phyloP scores from a whole-genome alignment of 441 rosid genomes.

The Euphorbia schlechtendalii region DNA sequence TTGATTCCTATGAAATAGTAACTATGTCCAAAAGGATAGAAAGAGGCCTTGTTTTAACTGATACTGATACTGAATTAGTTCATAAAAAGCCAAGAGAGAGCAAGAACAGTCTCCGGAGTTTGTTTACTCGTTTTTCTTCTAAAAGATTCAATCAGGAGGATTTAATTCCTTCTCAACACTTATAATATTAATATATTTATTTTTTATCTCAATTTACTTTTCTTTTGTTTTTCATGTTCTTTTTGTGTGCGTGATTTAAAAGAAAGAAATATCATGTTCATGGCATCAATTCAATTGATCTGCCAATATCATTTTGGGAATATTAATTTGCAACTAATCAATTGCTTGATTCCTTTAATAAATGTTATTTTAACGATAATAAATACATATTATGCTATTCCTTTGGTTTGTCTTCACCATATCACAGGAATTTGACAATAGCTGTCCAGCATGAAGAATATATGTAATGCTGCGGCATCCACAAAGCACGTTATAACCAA shows the following conservation, averaged over 20 bases:
- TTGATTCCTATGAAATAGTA: constrained; percentile 71
- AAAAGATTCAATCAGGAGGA: constrained; percentile 34
- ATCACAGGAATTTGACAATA: not conserved
- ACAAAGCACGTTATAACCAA: not conserved
- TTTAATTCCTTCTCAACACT: constrained; percentile 15
- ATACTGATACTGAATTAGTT: constrained; percentile 11
- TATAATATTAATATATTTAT: not conserved
- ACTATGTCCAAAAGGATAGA: constrained; percentile 47
- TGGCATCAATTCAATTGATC: not conserved
- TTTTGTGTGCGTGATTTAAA: too few species aligned
- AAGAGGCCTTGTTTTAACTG: constrained; percentile 36
- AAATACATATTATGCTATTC: too few species aligned
- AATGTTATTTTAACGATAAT: not conserved
- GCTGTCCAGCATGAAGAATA: constrained; percentile 6
- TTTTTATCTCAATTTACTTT: constrained; percentile 11
- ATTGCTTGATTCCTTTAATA: not conserved
- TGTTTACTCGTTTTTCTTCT: constrained; percentile 45
- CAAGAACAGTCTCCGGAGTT: constrained; percentile 53
- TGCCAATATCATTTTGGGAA: constrained; percentile 1
- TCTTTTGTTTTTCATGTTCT: constrained; percentile 2
- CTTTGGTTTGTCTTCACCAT: too few species aligned
- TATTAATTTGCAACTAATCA: not conserved
- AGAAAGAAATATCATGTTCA: not conserved
- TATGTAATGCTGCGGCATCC: too few species aligned
- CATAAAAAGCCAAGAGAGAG: constrained; percentile 33